Conservation (phyloP, 257 asterid genomes). For the Nicotiana obtusifolia region DNA sequence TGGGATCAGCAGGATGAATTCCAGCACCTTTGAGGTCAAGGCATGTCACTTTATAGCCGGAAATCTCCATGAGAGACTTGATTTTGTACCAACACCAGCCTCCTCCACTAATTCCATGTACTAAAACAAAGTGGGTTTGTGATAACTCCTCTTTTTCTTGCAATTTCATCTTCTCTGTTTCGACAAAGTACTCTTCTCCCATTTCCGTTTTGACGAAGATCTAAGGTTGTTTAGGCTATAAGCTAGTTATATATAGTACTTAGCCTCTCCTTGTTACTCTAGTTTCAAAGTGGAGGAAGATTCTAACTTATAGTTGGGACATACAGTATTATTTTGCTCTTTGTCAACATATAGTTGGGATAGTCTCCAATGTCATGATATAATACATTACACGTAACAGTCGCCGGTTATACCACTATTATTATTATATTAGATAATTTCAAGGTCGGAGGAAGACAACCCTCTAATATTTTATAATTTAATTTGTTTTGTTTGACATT, state of each 20-base stretch:
- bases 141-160: neutral
- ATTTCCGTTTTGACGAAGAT: neutral
- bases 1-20: slow-evolving; percentile 41
- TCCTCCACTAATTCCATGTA: slow-evolving; percentile 59
- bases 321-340: neutral
- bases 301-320: neutral
- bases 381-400: neutral
- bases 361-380: neutral
- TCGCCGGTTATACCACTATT: neutral
- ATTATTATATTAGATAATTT: neutral
- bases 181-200: slow-evolving; percentile 10
- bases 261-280: neutral
- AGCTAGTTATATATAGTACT: neutral
- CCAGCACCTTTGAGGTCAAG: slow-evolving; percentile 61
- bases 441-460: neutral
- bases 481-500: too few species aligned
- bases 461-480: neutral
- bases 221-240: neutral
- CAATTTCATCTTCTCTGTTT: neutral
- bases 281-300: neutral
- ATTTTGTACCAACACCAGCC: slow-evolving; percentile 79
- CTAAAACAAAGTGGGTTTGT: slow-evolving; percentile 47
- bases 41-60: slow-evolving; percentile 53
- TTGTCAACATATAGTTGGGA: slow-evolving; percentile 3
- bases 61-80: slow-evolving; percentile 44